Evolutionary conservation across 2,329 filamentous ascomycete species (phyloP).

Genomic region (Alternaria viburni): DNA sequence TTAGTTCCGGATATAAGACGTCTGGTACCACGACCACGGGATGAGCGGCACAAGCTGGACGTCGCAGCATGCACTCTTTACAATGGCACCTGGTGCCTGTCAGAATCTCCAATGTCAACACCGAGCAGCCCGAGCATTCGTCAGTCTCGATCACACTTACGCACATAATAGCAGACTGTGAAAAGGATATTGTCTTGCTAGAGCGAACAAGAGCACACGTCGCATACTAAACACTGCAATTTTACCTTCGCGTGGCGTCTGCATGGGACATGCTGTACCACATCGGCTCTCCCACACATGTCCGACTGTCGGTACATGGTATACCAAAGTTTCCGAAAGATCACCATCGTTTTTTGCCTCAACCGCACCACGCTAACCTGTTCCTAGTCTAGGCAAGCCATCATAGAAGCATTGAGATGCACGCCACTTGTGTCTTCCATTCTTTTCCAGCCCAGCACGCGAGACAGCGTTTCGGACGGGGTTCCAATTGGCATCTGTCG

Average conservation of each 20-base stretch:
- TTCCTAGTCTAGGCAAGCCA: slow-evolving; percentile 4
- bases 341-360: background rate
- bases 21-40: background rate
- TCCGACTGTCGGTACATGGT: slow-evolving; percentile 2
- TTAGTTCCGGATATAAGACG: background rate
- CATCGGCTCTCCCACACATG: slow-evolving; percentile 11
- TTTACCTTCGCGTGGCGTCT: background rate
- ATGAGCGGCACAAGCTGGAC: background rate
- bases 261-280: background rate
- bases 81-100: background rate
- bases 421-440: slow-evolving; percentile 3
- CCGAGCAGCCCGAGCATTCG: background rate
- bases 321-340: slow-evolving; percentile 9
- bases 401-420: background rate
- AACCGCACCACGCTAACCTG: slow-evolving; percentile 4
- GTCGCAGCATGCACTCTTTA: background rate
- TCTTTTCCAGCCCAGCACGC: background rate
- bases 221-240: background rate
- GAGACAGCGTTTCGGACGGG: background rate
- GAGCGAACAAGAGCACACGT: background rate
- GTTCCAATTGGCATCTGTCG: background rate
- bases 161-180: background rate
- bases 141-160: background rate
- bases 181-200: background rate
- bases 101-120: background rate